phyloP scores from a whole-genome alignment of 2,329 filamentous ascomycete genomes.

The Venturia effusa region DNA sequence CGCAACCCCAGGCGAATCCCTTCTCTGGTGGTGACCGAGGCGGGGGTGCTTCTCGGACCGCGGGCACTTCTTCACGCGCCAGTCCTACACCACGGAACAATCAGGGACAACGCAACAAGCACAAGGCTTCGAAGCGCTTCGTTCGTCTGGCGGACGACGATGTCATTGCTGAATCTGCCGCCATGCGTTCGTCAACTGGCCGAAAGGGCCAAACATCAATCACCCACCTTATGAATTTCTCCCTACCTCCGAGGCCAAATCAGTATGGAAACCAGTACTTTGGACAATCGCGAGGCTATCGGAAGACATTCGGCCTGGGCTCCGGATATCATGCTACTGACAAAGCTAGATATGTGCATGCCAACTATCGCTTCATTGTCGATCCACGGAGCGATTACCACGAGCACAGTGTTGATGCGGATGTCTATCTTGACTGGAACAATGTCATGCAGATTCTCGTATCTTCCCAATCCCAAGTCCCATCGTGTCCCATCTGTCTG shows the following conservation, averaged over 20 bases:
- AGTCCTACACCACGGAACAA: slow-evolving; percentile 55
- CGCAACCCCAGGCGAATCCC: slow-evolving; percentile 31
- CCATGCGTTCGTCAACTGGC: slow-evolving; percentile 53
- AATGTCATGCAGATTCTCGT: slow-evolving; percentile 85
- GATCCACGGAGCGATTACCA: slow-evolving; percentile 70
- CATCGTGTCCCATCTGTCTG: slow-evolving; percentile 89
- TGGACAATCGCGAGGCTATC: slow-evolving; percentile 31
- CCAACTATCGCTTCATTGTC: slow-evolving; percentile 96
- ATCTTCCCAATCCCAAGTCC: slow-evolving; percentile 75
- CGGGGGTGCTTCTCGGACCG: slow-evolving; percentile 24
- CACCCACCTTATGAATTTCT: slow-evolving; percentile 91
- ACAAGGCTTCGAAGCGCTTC: slow-evolving; percentile 70
- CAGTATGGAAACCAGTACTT: slow-evolving; percentile 47
- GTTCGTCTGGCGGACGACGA: slow-evolving; percentile 64
- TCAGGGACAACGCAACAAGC: slow-evolving; percentile 68
- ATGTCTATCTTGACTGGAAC: slow-evolving; percentile 83
- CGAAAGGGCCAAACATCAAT: slow-evolving; percentile 93
- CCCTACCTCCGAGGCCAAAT: slow-evolving; percentile 63
- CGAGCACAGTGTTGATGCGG: slow-evolving; percentile 72
- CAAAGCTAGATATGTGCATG: slow-evolving; percentile 84
- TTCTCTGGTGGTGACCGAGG: slow-evolving; percentile 28
- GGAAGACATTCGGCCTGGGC: slow-evolving; percentile 71
- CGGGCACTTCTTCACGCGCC: slow-evolving; percentile 26
- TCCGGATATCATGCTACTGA: slow-evolving; percentile 85
- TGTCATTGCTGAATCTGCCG: slow-evolving; percentile 66